Conservation (phyloP, 108 stramenopile genomes). For the Skeletonema potamos region DNA sequence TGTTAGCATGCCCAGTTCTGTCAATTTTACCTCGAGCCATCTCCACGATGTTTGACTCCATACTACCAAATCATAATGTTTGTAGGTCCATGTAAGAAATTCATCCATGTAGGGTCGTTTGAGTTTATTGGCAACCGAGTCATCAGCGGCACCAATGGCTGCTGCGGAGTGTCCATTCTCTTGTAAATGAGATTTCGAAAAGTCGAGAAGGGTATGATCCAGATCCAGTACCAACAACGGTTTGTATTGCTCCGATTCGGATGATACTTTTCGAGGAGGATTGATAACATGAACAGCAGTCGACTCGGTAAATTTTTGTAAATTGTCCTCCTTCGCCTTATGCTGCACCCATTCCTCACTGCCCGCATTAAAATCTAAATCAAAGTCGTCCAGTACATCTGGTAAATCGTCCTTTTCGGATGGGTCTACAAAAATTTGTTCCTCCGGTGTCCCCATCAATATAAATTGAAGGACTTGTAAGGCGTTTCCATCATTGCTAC, state of each 20-base stretch:
- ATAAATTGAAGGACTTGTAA: constrained; percentile 72
- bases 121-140: constrained; percentile 46
- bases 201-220: constrained; percentile 95
- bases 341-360: constrained; percentile 74
- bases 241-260: constrained; percentile 41
- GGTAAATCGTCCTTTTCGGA: constrained; percentile 72
- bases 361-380: constrained; percentile 86
- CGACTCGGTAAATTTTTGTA: constrained; percentile 82
- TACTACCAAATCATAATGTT: constrained; percentile 90
- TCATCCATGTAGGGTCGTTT: constrained; percentile 91
- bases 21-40: constrained; percentile 96
- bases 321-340: constrained; percentile 83
- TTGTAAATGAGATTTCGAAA: constrained; percentile 61
- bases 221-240: constrained; percentile 92
- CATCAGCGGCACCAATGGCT: constrained; percentile 19
- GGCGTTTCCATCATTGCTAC: constrained; percentile 29
- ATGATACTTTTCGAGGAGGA: constrained; percentile 63
- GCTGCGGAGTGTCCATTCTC: constrained; percentile 20
- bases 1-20: constrained; percentile 89
- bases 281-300: constrained; percentile 89
- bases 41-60: constrained; percentile 97
- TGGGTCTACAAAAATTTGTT: constrained; percentile 91
- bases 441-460: constrained; percentile 96
- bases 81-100: constrained; percentile 80
- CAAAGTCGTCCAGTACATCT: constrained; percentile 90